Conservation (phyloP, 306 rosid genomes). For the Trifolium subterraneum region DNA sequence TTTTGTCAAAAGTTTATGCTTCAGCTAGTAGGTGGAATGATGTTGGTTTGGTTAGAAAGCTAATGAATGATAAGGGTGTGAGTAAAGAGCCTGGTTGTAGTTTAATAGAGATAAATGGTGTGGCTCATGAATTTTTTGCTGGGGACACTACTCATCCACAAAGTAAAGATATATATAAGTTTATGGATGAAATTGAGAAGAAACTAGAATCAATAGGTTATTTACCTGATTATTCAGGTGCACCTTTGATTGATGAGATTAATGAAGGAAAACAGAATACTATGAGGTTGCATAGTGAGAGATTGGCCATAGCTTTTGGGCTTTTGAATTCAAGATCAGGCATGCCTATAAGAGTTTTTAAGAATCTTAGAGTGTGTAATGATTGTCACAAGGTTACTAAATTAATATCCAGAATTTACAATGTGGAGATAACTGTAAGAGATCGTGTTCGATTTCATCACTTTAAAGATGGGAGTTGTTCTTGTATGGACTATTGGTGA, state of each 20-base stretch:
- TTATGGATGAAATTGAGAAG: slow-evolving; percentile 58
- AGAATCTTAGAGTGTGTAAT: slow-evolving; percentile 76
- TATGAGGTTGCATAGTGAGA: slow-evolving; percentile 71
- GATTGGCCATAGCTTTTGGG: slow-evolving; percentile 80
- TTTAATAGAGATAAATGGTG: slow-evolving; percentile 69
- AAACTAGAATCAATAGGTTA: slow-evolving; percentile 56
- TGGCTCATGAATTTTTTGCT: slow-evolving; percentile 74
- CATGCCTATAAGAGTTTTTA: slow-evolving; percentile 59
- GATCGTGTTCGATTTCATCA: slow-evolving; percentile 78
- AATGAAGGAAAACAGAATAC: slow-evolving; percentile 50
- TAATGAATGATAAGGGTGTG: slow-evolving; percentile 69
- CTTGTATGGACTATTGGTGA: slow-evolving; percentile 59
- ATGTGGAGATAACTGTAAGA: slow-evolving; percentile 65
- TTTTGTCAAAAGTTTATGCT: slow-evolving; percentile 77
- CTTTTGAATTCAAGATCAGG: slow-evolving; percentile 59
- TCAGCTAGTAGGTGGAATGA: slow-evolving; percentile 75
- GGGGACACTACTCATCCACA: slow-evolving; percentile 79
- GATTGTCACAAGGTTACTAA: slow-evolving; percentile 73
- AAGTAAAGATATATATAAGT: slow-evolving; percentile 53
- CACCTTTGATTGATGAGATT: slow-evolving; percentile 56
- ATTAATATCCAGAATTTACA: slow-evolving; percentile 56
- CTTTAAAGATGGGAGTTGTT: slow-evolving; percentile 68
- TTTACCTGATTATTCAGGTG: slow-evolving; percentile 63
- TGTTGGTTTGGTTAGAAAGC: slow-evolving; percentile 69
- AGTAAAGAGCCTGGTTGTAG: slow-evolving; percentile 80